phyloP scores from a whole-genome alignment of 345 rosid genomes.

The Populus euphratica region DNA sequence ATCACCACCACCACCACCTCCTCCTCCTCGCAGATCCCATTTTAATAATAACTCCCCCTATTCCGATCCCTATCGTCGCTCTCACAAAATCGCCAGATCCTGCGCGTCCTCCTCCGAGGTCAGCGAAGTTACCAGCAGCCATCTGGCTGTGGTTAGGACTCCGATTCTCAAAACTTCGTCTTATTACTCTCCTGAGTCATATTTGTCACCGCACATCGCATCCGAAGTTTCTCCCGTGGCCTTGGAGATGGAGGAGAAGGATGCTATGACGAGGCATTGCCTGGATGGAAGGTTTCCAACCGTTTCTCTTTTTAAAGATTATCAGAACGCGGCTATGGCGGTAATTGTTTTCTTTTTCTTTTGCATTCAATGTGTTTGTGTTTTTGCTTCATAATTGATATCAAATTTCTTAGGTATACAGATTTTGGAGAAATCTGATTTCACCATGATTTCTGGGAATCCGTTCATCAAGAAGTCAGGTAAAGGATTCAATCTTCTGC shows the following conservation, averaged over 20 bases:
- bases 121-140: slow-evolving; percentile 44
- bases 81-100: slow-evolving; percentile 51
- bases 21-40: slow-evolving; percentile 39
- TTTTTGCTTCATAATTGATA: neutral
- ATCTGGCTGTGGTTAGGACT: slow-evolving; percentile 50
- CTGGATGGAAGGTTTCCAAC: slow-evolving; percentile 78
- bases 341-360: slow-evolving; percentile 25
- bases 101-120: slow-evolving; percentile 34
- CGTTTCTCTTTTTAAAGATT: slow-evolving; percentile 80
- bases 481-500: slow-evolving; percentile 17
- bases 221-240: slow-evolving; percentile 41
- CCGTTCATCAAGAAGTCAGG: slow-evolving; percentile 92
- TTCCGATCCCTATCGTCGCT: slow-evolving; percentile 34
- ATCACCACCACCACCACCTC: slow-evolving; percentile 44
- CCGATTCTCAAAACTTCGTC: slow-evolving; percentile 17
- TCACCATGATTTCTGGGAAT: slow-evolving; percentile 78
- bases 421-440: slow-evolving; percentile 90
- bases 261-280: slow-evolving; percentile 52
- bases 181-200: slow-evolving; percentile 55
- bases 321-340: slow-evolving; percentile 87
- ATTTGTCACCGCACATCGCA: slow-evolving; percentile 65
- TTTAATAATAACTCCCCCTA: slow-evolving; percentile 24
- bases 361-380: neutral
- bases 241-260: slow-evolving; percentile 33
- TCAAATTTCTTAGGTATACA: slow-evolving; percentile 18